Base-by-base conservation (phyloP, 768 basidiomycete genomes). In the Rhizopogon vulgaris region DNA sequence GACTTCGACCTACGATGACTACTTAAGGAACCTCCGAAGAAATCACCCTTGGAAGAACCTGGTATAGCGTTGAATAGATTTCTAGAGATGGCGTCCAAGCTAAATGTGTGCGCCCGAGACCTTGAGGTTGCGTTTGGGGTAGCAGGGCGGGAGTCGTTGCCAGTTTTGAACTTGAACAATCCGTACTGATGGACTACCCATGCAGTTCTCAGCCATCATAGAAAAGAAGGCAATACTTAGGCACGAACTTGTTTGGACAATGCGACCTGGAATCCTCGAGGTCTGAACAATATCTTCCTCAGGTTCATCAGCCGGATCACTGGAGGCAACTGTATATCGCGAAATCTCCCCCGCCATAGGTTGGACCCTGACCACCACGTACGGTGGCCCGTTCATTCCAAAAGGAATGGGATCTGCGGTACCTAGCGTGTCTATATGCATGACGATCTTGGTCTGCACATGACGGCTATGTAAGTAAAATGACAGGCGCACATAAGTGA, bases 261-360 rank as follows among this genome's bases (percentile, higher is more conserved):
- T 82, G 22, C 87, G 80, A 12, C 78, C 79, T 4, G 85, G 78
- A n/a, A 94, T 82, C 38, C 84, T 74, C 17, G 76, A 74, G 2
- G 83, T 88, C 62, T 88, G 86, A 14, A 93, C 83, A 58, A 91
- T 89, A 60, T 91, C 90, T 62, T 92, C 89, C 59, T 88, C 86
- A 14, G 73, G 75, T 51, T 87, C 84, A 55, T 90, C 89, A 36
- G 73, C 77, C 5, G 83, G 82, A 60, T 90, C 85, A 59, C 76
- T 84, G 8, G 89, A 90, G 25, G 77, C 78, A 43, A 93, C 86
- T 46, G 78, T 80, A 67, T 82, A 92, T 49, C 91, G 83, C 56
- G 84, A 90, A 36, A 94, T 74, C 40, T 85, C 88, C 10, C 90
- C 92, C 6, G 84, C 80, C 74, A 94, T 78, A 2, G 91, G 89